Evolutionary conservation across 1,284 basidiomycete species (phyloP), one percentile per base, ranked within the genome.

Genomic region (Rhizoctonia solani): DNA sequence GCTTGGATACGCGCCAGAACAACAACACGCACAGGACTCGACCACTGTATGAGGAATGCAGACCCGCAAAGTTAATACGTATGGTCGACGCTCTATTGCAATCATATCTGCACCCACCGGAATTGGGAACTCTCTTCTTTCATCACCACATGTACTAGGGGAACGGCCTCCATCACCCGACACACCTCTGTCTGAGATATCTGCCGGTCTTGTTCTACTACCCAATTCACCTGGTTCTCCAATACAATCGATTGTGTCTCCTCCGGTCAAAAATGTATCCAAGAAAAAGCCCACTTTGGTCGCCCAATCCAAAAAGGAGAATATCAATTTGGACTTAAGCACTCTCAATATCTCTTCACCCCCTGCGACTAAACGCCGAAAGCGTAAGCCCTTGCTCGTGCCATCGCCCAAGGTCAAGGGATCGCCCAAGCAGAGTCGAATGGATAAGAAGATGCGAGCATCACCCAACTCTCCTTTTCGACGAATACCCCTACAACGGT

Each of bases 51-150:
- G 14, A 13, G 47, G 16, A 34, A 54, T 65, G 61, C 50, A 37
- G n/a, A 63, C 59, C 29, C 59, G 59, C 21, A 49, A 50, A 49
- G 59, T 63, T 11, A 63, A 50, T 37, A 63, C 59, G 4, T 63
- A 63, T 53, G 59, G 59, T n/a, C 46, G 59, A 30, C 59, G 59
- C 19, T 63, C 59, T 11, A 63, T 47, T n/a, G 59, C 59, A 14
- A 63, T 63, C 27, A 37, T 63, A 52, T 25, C 59, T 41, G 49
- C 49, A 8, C 39, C 32, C 25, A 42, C 34, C 14, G 47, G 47
- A 30, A 41, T 30, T 53, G 27, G 50, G 8, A 16, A 14, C 50
- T 49, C 25, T 32, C 59, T 42, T 6, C 34, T 32, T 16, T 14
- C 44, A 46, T 34, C 59, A 37, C 29, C 46, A 50, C 19, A n/a